Conservation (phyloP, 495 filamentous ascomycete species). For the Xylaria scruposa region DNA sequence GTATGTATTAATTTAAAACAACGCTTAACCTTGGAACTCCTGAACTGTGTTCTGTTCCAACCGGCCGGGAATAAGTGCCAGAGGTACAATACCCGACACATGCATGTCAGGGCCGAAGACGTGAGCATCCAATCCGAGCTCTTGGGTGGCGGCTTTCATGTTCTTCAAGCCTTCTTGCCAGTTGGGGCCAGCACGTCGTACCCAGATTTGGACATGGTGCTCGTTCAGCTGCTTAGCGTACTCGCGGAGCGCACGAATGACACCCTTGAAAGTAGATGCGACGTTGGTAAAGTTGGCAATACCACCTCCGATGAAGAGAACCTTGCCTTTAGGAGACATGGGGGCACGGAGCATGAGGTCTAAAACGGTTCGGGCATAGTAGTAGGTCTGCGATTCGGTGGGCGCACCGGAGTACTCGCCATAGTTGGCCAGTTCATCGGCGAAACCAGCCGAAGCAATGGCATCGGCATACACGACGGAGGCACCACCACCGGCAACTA, state of each 20-base stretch:
- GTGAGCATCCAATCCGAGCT: slow-evolving; percentile 92
- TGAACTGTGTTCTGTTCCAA: slow-evolving; percentile 58
- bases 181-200: slow-evolving; percentile 98
- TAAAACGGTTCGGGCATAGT: slow-evolving; percentile 95
- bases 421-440: slow-evolving; percentile 97
- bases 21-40: slow-evolving; percentile 59
- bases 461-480: slow-evolving; percentile 99
- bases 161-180: slow-evolving; percentile 99
- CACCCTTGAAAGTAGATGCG: slow-evolving; percentile 98
- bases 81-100: slow-evolving; percentile 69
- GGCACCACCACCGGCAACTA: slow-evolving; percentile 98
- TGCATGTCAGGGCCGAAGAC: slow-evolving; percentile 98
- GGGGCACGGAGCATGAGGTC: slow-evolving; percentile 98
- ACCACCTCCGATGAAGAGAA: slow-evolving; percentile 98
- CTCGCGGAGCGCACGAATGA: slow-evolving; percentile 96
- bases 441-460: slow-evolving; percentile 95
- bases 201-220: slow-evolving; percentile 99
- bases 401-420: slow-evolving; percentile 99
- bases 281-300: slow-evolving; percentile 99
- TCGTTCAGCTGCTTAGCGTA: slow-evolving; percentile 84
- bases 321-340: slow-evolving; percentile 85
- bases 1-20: slow-evolving; percentile 30
- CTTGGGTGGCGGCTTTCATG: slow-evolving; percentile 94
- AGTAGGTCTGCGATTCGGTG: slow-evolving; percentile 96
- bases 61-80: slow-evolving; percentile 65